Evolutionary conservation across 805 yeast species (phyloP).

Genomic region (Lipomyces chichibuensis): DNA sequence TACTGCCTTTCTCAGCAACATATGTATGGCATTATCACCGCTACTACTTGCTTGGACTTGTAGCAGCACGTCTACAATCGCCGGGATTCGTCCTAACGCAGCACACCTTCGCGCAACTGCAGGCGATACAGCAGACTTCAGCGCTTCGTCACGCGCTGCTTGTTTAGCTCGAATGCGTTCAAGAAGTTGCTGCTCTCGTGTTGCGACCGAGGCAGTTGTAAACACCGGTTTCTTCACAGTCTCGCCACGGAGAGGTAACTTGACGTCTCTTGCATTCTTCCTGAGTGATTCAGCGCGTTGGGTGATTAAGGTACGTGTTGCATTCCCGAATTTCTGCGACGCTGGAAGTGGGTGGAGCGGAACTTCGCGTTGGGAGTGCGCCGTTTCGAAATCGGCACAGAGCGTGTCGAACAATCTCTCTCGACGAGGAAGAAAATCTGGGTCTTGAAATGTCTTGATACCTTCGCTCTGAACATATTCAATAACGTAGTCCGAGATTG

Average conservation of each 20-base stretch:
- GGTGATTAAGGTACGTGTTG: neutral
- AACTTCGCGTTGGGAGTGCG: neutral
- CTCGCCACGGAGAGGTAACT: neutral
- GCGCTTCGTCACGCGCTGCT: neutral
- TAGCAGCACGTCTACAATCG: constrained; percentile 5
- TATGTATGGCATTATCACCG: neutral
- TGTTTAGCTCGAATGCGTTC: constrained; percentile 8
- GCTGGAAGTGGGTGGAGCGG: neutral
- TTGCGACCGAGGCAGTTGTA: neutral
- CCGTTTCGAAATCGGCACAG: neutral
- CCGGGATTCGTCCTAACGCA: constrained; percentile 4
- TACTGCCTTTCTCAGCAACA: neutral
- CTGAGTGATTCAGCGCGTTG: neutral
- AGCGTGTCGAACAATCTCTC: neutral
- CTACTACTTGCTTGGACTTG: neutral
- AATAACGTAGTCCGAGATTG: neutral
- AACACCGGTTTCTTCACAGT: neutral
- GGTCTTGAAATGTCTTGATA: neutral
- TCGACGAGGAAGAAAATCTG: neutral
- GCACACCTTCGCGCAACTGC: neutral
- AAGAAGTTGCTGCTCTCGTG: constrained; percentile 1
- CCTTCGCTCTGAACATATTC: neutral
- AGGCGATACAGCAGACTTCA: neutral
- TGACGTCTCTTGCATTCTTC: constrained; percentile 5
- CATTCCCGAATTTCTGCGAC: neutral